These are phyloP conservation scores for Kodamaea derodonti DNA, from an alignment of 1,139 yeast species.

Conservation along the genomic window DNA sequence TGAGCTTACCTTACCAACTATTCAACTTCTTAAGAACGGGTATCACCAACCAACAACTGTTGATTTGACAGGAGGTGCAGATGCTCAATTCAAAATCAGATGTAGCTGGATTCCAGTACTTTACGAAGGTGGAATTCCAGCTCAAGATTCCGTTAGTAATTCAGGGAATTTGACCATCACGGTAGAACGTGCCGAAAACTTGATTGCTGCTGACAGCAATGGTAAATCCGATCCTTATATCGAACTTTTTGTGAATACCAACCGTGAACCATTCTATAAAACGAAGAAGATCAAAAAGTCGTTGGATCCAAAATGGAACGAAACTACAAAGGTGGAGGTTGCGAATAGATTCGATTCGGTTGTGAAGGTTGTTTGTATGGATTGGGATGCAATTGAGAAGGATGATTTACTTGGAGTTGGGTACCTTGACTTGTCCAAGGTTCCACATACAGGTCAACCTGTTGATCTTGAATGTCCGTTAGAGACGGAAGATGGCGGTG, in stretches of 20 bases:
- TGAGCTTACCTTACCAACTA: constrained; percentile 63
- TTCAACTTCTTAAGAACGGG: constrained; percentile 62
- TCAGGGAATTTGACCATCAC: constrained; percentile 70
- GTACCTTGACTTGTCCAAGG: constrained; percentile 52
- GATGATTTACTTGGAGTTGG: constrained; percentile 80
- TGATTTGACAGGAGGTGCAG: constrained; percentile 50
- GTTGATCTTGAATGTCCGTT: constrained; percentile 53
- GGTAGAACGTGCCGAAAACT: constrained; percentile 60
- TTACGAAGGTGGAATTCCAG: constrained; percentile 56
- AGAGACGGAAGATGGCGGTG: constrained; percentile 49
- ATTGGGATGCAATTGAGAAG: constrained; percentile 90
- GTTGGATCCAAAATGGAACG: constrained; percentile 84
- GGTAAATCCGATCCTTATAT: constrained; percentile 94
- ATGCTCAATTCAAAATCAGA: constrained; percentile 53
- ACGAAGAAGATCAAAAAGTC: constrained; percentile 83
- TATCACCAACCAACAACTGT: constrained; percentile 53
- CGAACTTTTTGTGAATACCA: constrained; percentile 61
- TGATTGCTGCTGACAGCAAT: constrained; percentile 79
- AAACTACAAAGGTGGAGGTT: constrained; percentile 49
- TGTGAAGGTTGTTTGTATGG: constrained; percentile 58
- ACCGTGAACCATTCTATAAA: constrained; percentile 56
- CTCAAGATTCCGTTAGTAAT: constrained; percentile 70
- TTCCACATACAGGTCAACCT: constrained; percentile 54
- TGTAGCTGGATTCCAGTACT: constrained; percentile 78
- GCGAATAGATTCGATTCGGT: constrained; percentile 58